Evolutionary conservation across 2,329 filamentous ascomycete genomes (phyloP).

Genomic region (Meredithiella fracta): DNA sequence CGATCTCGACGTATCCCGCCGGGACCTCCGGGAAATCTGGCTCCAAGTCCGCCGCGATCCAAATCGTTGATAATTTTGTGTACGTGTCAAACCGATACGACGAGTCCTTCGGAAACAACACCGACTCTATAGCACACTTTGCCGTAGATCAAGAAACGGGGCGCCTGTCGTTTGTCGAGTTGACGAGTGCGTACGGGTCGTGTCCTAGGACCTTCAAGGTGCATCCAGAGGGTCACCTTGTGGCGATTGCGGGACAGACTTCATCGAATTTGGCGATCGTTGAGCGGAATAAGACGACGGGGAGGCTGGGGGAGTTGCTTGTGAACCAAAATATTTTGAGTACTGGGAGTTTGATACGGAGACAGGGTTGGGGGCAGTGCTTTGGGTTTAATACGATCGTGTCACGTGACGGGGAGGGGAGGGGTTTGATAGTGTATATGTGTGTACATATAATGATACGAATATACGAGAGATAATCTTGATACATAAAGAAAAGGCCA

Average conservation of each 20-base stretch:
- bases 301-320: slow-evolving; percentile 34
- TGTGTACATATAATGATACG: not conserved
- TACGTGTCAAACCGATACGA: slow-evolving; percentile 48
- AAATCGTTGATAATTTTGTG: slow-evolving; percentile 35
- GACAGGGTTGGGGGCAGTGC: slow-evolving; percentile 31
- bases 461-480: no score
- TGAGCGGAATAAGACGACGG: slow-evolving; percentile 35
- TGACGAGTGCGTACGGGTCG: slow-evolving; percentile 39
- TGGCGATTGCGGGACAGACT: slow-evolving; percentile 48
- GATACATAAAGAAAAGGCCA: no score
- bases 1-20: slow-evolving; percentile 29
- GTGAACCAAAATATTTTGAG: slow-evolving; percentile 27
- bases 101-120: slow-evolving; percentile 34
- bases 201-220: slow-evolving; percentile 47
- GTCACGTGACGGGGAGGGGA: not conserved
- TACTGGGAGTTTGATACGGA: slow-evolving; percentile 26
- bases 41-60: slow-evolving; percentile 39
- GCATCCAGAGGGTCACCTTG: slow-evolving; percentile 39
- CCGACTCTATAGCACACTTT: slow-evolving; percentile 41
- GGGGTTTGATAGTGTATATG: not conserved
- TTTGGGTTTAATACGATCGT: slow-evolving; percentile 22
- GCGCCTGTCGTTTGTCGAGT: slow-evolving; percentile 33
- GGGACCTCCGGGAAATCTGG: slow-evolving; percentile 27
- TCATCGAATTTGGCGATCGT: slow-evolving; percentile 42
- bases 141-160: slow-evolving; percentile 30